These are phyloP conservation scores for Tubosaeta brunneosetosa DNA, from an alignment of 768 basidiomycete species.

Conservation along the genomic window DNA sequence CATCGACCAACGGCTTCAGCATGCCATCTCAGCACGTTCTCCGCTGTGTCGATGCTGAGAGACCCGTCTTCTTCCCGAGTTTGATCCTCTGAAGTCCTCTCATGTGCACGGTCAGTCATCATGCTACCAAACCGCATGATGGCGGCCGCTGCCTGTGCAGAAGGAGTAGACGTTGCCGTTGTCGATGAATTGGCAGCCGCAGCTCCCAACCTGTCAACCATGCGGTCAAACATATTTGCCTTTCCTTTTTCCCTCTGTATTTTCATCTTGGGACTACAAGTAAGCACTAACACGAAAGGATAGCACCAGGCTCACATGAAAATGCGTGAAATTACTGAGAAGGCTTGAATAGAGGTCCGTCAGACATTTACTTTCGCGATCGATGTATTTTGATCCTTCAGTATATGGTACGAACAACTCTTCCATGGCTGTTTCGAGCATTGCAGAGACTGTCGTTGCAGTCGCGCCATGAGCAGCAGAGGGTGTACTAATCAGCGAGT, in stretches of 20 bases:
- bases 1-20: conserved; percentile 95
- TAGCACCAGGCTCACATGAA: conserved; percentile 57
- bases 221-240: conserved; percentile 80
- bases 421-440: conserved; percentile 96
- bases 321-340: conserved; percentile 73
- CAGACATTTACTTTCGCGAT: conserved; percentile 83
- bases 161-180: conserved; percentile 58
- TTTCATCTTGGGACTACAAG: conserved; percentile 39
- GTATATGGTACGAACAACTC: conserved; percentile 93
- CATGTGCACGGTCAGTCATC: conserved; percentile 45
- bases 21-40: conserved; percentile 95
- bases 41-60: conserved; percentile 69
- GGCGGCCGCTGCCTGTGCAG: conserved; percentile 82
- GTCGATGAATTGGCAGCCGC: conserved; percentile 64
- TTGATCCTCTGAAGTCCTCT: conserved; percentile 61
- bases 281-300: conserved; percentile 5
- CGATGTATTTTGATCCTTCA: conserved; percentile 88
- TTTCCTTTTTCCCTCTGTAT: conserved; percentile 57
- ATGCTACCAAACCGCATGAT: conserved; percentile 90
- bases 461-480: conserved; percentile 40
- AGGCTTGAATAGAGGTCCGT: conserved; percentile 72
- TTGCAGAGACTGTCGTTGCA: conserved; percentile 55
- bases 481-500: conserved; percentile 42
- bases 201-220: conserved; percentile 80
- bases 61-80: conserved; percentile 78